phyloP scores from a whole-genome alignment of 2,329 filamentous ascomycete genomes.

The Trichoderma breve region DNA sequence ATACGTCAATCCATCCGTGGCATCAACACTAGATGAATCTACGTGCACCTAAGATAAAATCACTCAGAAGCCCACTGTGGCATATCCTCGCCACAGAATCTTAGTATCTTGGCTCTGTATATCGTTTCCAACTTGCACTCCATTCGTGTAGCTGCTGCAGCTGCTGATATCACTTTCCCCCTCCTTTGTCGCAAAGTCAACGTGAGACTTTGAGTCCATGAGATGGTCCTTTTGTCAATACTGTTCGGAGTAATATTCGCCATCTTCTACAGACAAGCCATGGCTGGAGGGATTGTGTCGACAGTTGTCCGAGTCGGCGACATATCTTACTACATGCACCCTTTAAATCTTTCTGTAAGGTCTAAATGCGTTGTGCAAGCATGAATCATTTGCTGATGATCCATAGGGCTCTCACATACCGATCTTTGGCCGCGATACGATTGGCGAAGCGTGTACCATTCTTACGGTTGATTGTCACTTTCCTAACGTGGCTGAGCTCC shows the following conservation, averaged over 20 bases:
- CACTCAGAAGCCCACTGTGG: too few relatives aligned
- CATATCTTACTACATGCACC: neutral
- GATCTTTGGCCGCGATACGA: neutral
- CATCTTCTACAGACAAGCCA: neutral
- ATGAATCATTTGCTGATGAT: neutral
- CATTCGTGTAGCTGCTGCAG: neutral
- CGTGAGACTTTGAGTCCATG: neutral
- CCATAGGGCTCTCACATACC: neutral
- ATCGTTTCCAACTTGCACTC: neutral
- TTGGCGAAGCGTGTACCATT: neutral
- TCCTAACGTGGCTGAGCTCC: neutral
- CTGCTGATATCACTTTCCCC: neutral
- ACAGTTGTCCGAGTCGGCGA: neutral
- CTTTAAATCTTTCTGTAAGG: neutral
- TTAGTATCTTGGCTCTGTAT: too few relatives aligned
- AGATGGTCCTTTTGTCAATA: neutral
- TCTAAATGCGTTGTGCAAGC: neutral
- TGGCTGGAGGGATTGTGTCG: neutral
- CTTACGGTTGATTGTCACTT: neutral
- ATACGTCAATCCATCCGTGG: too few relatives aligned
- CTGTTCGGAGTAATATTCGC: neutral
- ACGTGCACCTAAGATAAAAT: too few relatives aligned
- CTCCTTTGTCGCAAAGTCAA: neutral
- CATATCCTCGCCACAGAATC: too few relatives aligned
- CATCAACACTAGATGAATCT: too few relatives aligned